phyloP scores from a whole-genome alignment of 2,329 filamentous ascomycete genomes.

The Plenodomus lindquistii region DNA sequence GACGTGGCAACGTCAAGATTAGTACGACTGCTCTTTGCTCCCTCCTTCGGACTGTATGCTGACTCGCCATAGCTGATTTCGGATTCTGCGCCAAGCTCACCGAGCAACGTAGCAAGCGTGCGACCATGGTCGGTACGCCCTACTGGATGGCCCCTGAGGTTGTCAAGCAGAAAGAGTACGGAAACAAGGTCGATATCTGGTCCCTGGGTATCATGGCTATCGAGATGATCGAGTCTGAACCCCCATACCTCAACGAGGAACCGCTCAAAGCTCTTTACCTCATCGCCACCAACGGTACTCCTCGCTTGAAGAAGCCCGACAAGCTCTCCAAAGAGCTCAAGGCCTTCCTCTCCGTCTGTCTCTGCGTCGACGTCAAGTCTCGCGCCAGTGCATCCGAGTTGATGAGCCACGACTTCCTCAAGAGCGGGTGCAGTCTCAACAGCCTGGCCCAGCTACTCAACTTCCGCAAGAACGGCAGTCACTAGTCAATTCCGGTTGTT shows the following conservation, averaged over 20 bases:
- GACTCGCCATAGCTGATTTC: conserved; percentile 76
- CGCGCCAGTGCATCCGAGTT: conserved; percentile 90
- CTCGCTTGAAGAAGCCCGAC: conserved; percentile 95
- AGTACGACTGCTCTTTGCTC: conserved; percentile 62
- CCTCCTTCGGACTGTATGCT: background rate
- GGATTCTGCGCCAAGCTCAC: conserved; percentile 99
- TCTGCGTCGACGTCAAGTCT: conserved; percentile 95
- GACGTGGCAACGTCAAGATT: conserved; percentile 95
- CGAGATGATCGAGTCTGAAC: conserved; percentile 99
- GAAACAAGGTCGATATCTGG: conserved; percentile 98
- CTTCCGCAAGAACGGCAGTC: conserved; percentile 72
- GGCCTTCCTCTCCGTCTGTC: conserved; percentile 91
- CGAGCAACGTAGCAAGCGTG: conserved; percentile 93
- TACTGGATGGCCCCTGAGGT: conserved; percentile 99
- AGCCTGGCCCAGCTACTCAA: conserved; percentile 86
- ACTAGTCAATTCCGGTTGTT: conserved; percentile 26
- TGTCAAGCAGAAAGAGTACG: conserved; percentile 99
- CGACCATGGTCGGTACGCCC: conserved; percentile 97
- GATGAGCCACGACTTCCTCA: conserved; percentile 89
- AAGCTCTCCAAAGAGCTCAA: conserved; percentile 98
- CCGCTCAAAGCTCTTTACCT: conserved; percentile 95
- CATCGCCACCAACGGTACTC: conserved; percentile 97
- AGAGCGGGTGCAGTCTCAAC: conserved; percentile 81
- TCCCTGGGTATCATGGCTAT: conserved; percentile 99
- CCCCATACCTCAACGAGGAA: conserved; percentile 96